Evolutionary conservation across 306 rosid genomes (phyloP).

Genomic region (Quercus mongolica): DNA sequence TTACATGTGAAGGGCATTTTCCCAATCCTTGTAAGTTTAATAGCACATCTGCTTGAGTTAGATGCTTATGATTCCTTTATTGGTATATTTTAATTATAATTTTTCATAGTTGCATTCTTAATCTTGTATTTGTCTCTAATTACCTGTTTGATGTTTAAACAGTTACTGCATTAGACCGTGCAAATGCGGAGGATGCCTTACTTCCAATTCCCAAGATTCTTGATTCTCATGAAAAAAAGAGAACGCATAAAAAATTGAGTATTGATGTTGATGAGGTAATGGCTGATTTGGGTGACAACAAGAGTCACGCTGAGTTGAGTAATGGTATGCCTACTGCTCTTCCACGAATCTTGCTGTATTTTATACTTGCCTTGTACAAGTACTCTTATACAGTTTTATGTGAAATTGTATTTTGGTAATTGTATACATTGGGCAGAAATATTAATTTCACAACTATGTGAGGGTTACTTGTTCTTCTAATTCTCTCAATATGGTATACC

Average conservation of each 20-base stretch:
- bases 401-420: constrained; percentile 2
- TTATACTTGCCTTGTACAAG: not conserved
- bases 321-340: constrained; percentile 40
- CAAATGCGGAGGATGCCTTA: constrained; percentile 91
- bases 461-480: not conserved
- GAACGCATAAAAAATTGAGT: constrained; percentile 29
- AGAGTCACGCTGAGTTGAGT: constrained; percentile 33
- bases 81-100: not conserved
- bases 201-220: constrained; percentile 77
- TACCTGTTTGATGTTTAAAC: constrained; percentile 35
- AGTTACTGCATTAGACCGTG: constrained; percentile 82
- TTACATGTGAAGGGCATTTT: not conserved
- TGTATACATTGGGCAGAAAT: not conserved
- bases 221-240: constrained; percentile 44
- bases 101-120: not conserved
- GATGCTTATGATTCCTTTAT: constrained; percentile 9
- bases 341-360: not conserved
- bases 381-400: not conserved
- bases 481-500: not conserved
- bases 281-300: constrained; percentile 27
- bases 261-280: constrained; percentile 29
- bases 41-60: constrained; percentile 8
- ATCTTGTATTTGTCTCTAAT: constrained; percentile 25
- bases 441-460: not conserved
- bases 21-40: not conserved